These are phyloP conservation scores for Aeschynomene evenia DNA, from an alignment of 306 rosid species.

Conservation along the genomic window DNA sequence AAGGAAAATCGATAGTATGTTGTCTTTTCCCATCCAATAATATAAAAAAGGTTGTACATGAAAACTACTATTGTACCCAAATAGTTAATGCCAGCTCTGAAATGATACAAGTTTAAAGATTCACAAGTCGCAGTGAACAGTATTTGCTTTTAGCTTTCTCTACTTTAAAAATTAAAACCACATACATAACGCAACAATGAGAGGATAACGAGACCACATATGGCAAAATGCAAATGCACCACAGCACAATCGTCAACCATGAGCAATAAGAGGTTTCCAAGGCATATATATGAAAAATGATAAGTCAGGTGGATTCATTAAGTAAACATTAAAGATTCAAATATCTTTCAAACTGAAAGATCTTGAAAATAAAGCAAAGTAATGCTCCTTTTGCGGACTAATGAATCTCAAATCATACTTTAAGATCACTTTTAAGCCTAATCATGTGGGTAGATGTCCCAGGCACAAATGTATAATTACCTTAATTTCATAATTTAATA, in stretches of 20 bases:
- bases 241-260: not conserved
- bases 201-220: not conserved
- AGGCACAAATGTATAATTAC: not conserved
- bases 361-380: not conserved
- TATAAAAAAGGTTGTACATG: not conserved
- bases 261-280: not conserved
- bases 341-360: not conserved
- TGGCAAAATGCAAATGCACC: not conserved
- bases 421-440: not conserved
- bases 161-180: conserved; percentile 13
- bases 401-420: not conserved
- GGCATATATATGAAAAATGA: too few relatives aligned
- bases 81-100: not conserved
- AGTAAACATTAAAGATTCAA: not conserved
- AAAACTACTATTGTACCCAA: not conserved
- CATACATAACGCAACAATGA: not conserved
- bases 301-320: too few relatives aligned
- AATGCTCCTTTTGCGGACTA: not conserved
- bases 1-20: not conserved
- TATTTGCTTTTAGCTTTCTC: not conserved
- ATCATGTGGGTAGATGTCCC: not conserved
- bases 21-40: not conserved
- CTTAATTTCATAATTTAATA: not conserved
- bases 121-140: not conserved
- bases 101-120: conserved; percentile 15